phyloP scores from a whole-genome alignment of 345 rosid species.

The Hypericum perforatum region DNA sequence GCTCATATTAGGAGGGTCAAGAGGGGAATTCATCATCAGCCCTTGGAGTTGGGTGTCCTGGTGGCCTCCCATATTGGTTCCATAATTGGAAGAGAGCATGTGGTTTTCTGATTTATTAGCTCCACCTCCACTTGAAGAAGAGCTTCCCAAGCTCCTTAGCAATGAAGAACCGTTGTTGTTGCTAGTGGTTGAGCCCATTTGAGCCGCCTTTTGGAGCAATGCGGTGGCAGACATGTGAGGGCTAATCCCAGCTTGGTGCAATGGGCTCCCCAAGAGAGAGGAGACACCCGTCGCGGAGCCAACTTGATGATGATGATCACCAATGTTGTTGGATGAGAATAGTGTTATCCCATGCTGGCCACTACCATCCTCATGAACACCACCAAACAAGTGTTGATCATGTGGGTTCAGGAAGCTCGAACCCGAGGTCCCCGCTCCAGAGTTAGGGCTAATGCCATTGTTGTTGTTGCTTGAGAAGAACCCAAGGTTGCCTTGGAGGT shows the following conservation, averaged over 20 bases:
- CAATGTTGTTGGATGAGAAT: slow-evolving; percentile 2
- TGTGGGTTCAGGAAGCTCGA: slow-evolving; percentile 11
- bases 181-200: slow-evolving; percentile 16
- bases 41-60: slow-evolving; percentile 16
- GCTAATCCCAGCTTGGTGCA: slow-evolving; percentile 8
- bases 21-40: slow-evolving; percentile 19
- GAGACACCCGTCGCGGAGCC: background rate
- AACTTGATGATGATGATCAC: slow-evolving; percentile 7
- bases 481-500: slow-evolving; percentile 10
- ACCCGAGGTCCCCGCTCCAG: background rate
- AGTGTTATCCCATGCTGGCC: background rate
- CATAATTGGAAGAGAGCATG: slow-evolving; percentile 8
- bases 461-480: slow-evolving; percentile 10
- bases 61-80: slow-evolving; percentile 5
- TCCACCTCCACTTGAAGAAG: background rate
- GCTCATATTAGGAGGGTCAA: slow-evolving; percentile 8
- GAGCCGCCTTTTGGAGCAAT: slow-evolving; percentile 21
- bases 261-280: slow-evolving; percentile 3
- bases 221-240: slow-evolving; percentile 18
- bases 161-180: slow-evolving; percentile 2
- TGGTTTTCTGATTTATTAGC: slow-evolving; percentile 5
- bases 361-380: too few relatives aligned
- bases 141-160: slow-evolving; percentile 12
- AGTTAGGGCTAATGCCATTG: background rate
- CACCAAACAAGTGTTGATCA: too few relatives aligned